Evolutionary conservation across 2,329 filamentous ascomycete genomes (phyloP).

Genomic region (Ramularia collo-cygni): DNA sequence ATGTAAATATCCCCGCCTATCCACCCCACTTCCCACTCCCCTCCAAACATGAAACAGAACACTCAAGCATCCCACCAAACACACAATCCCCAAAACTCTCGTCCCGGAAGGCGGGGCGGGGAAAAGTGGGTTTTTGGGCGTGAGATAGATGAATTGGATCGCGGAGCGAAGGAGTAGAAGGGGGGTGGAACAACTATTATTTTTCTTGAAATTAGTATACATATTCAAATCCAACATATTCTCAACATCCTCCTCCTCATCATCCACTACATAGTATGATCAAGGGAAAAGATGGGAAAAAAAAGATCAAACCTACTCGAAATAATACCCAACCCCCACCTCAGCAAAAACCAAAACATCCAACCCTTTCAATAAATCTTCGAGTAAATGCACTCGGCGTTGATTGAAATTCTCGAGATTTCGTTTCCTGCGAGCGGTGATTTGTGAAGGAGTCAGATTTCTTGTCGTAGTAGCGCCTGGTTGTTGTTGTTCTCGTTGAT

Average conservation of each 20-base stretch:
- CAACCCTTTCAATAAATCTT: slow-evolving; percentile 50
- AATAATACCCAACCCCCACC: slow-evolving; percentile 55
- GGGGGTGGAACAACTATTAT: slow-evolving; percentile 33
- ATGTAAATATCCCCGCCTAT: slow-evolving; percentile 50
- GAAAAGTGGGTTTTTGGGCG: slow-evolving; percentile 50
- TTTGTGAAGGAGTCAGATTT: not conserved
- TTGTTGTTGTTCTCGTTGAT: too few relatives aligned
- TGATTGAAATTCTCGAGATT: slow-evolving; percentile 32
- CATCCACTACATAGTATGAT: too few relatives aligned
- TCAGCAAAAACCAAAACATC: slow-evolving; percentile 57
- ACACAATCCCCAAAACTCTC: slow-evolving; percentile 47
- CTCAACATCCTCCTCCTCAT: too few relatives aligned
- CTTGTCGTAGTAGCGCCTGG: too few relatives aligned
- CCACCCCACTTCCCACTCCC: too few relatives aligned
- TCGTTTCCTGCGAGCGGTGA: slow-evolving; percentile 23
- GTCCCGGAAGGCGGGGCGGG: slow-evolving; percentile 41
- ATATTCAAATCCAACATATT: too few relatives aligned
- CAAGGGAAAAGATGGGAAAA: too few relatives aligned
- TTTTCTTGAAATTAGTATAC: too few relatives aligned
- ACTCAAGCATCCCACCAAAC: too few relatives aligned
- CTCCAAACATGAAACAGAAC: too few relatives aligned
- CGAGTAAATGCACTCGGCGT: slow-evolving; percentile 43
- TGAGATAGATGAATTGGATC: slow-evolving; percentile 53
- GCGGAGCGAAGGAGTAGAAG: slow-evolving; percentile 50
- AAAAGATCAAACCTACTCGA: too few relatives aligned